Conservation (phyloP, 2,329 filamentous ascomycete genomes). For the Alternaria panax region DNA sequence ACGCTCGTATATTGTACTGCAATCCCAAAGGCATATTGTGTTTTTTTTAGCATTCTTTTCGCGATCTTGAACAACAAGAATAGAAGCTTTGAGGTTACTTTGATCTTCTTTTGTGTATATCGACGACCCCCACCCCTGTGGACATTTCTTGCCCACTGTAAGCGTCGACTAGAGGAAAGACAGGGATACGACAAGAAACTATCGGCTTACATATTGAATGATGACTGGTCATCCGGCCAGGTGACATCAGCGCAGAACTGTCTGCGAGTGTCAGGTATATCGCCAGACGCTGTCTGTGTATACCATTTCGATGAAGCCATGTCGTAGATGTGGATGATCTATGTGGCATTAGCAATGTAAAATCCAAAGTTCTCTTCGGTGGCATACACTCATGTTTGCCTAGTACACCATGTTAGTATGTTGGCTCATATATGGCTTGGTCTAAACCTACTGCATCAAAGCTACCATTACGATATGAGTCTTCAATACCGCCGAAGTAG, state of each 20-base stretch:
- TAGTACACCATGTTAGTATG: conserved; percentile 15
- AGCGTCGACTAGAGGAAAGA: neutral
- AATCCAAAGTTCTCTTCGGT: neutral
- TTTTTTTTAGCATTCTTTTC: neutral
- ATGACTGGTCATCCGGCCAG: conserved; percentile 66
- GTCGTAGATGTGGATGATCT: conserved; percentile 67
- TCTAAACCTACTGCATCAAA: conserved; percentile 40
- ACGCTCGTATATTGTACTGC: neutral
- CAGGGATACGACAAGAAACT: neutral
- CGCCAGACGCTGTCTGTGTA: conserved; percentile 63
- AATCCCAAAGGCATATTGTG: neutral
- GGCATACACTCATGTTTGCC: conserved; percentile 48
- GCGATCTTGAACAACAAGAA: neutral
- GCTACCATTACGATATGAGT: conserved; percentile 58
- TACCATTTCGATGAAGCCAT: conserved; percentile 68
- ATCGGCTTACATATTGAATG: conserved; percentile 67
- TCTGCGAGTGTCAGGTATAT: conserved; percentile 61
- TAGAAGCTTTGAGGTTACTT: neutral
- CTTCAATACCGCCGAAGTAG: conserved; percentile 68
- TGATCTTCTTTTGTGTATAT: neutral
- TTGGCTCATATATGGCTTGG: conserved; percentile 3
- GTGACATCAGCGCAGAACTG: conserved; percentile 69
- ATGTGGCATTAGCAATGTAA: conserved; percentile 35
- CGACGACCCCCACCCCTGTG: neutral
- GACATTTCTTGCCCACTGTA: neutral